Conservation (phyloP, 2,329 filamentous ascomycete species). For the Colletotrichum tabaci region DNA sequence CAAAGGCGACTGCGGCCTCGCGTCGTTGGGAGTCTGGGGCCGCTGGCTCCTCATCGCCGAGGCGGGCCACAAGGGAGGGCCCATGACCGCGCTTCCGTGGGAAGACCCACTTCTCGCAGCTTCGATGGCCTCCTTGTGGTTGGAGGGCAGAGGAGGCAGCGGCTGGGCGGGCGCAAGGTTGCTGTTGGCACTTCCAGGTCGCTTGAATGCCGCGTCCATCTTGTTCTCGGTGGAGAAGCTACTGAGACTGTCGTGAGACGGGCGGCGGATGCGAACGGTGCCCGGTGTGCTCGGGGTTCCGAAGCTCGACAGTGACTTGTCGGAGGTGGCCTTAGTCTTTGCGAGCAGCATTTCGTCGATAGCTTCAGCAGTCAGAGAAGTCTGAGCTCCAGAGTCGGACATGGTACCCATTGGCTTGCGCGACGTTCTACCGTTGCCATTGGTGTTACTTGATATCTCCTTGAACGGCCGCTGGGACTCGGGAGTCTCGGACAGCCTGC, state of each 20-base stretch:
- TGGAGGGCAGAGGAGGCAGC: slow-evolving; percentile 81
- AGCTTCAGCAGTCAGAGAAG: slow-evolving; percentile 83
- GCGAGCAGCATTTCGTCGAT: slow-evolving; percentile 82
- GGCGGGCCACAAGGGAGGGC: slow-evolving; percentile 86
- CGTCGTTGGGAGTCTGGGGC: slow-evolving; percentile 74
- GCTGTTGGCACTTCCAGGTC: slow-evolving; percentile 83
- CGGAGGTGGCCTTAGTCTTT: slow-evolving; percentile 56
- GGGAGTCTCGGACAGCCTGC: slow-evolving; percentile 61
- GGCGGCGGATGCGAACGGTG: slow-evolving; percentile 59
- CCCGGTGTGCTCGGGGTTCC: slow-evolving; percentile 57
- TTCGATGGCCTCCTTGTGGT: slow-evolving; percentile 89
- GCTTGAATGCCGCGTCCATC: slow-evolving; percentile 50
- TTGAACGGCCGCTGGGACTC: slow-evolving; percentile 72
- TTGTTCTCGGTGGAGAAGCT: slow-evolving; percentile 51
- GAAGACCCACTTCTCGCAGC: slow-evolving; percentile 77
- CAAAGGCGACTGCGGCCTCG: slow-evolving; percentile 59
- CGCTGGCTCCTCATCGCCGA: slow-evolving; percentile 73
- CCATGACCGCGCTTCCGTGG: slow-evolving; percentile 73
- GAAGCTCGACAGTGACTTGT: slow-evolving; percentile 56
- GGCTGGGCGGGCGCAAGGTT: slow-evolving; percentile 60
- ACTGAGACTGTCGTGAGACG: slow-evolving; percentile 65
- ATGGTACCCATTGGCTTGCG: slow-evolving; percentile 62
- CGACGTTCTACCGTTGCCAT: slow-evolving; percentile 50
- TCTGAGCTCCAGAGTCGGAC: slow-evolving; percentile 84
- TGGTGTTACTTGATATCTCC: slow-evolving; percentile 74